Percentiles rank a stretch among this genome's conserved stretches.
phyloP scores from a whole-genome alignment of 164 flowering plant genomes.

The Sextonia rubra region DNA sequence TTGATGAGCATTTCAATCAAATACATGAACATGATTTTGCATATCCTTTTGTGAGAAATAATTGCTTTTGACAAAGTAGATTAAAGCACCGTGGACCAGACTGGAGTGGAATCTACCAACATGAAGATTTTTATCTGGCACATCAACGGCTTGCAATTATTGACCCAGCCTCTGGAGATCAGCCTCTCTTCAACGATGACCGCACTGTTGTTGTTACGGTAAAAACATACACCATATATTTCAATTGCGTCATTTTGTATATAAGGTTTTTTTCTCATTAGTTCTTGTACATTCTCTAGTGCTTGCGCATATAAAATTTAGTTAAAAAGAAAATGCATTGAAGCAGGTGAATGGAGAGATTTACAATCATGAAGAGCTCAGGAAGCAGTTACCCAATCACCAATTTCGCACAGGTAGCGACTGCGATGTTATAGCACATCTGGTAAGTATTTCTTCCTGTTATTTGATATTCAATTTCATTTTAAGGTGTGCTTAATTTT shows the following conservation, averaged over 20 bases:
- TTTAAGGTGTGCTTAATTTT: no score
- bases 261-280: no score
- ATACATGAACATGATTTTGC: no score
- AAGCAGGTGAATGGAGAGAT: slow-evolving; percentile 94
- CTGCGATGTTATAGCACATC: slow-evolving; percentile 93
- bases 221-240: background rate
- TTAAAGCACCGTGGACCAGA: slow-evolving; percentile 99
- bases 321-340: background rate
- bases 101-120: slow-evolving; percentile 94
- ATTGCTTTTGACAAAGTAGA: slow-evolving; percentile 25
- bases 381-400: slow-evolving; percentile 60
- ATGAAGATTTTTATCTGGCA: slow-evolving; percentile 66
- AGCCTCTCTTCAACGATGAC: slow-evolving; percentile 89
- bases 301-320: background rate
- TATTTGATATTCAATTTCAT: no score
- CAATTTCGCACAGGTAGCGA: slow-evolving; percentile 90
- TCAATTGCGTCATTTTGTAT: background rate
- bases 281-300: background rate
- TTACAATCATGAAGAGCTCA: slow-evolving; percentile 85
- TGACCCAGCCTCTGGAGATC: slow-evolving; percentile 97
- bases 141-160: slow-evolving; percentile 91
- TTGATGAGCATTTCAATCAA: no score
- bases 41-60: background rate
- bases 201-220: slow-evolving; percentile 82
- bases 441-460: slow-evolving; percentile 40